phyloP scores from a whole-genome alignment of 2,329 filamentous ascomycete genomes.

The Exophiala sp. region DNA sequence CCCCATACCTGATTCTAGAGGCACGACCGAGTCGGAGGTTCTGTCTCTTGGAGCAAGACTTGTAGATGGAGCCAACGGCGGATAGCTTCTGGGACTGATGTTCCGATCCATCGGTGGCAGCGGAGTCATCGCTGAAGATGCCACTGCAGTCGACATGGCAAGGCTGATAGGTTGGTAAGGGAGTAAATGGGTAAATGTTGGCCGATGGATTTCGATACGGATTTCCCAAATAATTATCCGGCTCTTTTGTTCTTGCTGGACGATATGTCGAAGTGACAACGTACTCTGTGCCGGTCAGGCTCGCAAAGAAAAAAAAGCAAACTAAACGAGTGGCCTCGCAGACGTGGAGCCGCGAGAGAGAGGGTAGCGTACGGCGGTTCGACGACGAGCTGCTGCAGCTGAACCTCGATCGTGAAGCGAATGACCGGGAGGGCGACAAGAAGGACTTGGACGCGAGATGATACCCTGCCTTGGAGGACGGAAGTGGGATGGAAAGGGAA shows the following conservation, averaged over 20 bases:
- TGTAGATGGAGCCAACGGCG: conserved; percentile 38
- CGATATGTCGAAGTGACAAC: neutral
- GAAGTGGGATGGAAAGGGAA: conserved; percentile 10
- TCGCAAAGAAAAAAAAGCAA: conserved; percentile 2
- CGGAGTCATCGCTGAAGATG: conserved; percentile 42
- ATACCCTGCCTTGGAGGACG: conserved; percentile 16
- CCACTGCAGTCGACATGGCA: conserved; percentile 49
- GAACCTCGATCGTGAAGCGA: conserved; percentile 13
- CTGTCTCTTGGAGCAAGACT: conserved; percentile 29
- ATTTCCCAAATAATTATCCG: neutral
- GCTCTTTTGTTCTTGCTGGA: neutral
- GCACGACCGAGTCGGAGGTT: conserved; percentile 14
- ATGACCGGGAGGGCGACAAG: conserved; percentile 12
- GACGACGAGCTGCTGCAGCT: conserved; percentile 4
- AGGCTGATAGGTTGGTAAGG: conserved; percentile 4
- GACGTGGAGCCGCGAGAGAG: conserved; percentile 13
- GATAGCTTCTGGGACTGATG: conserved; percentile 44
- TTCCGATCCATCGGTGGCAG: conserved; percentile 44
- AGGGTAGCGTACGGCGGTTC: conserved; percentile 4
- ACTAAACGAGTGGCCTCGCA: conserved; percentile 23
- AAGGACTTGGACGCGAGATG: conserved; percentile 25
- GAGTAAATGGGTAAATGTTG: neutral
- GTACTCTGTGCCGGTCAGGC: neutral
- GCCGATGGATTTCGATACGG: neutral
- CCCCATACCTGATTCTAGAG: conserved; percentile 5